These are phyloP conservation scores for Glycine soja DNA, from an alignment of 306 rosid species.

Conservation along the genomic window DNA sequence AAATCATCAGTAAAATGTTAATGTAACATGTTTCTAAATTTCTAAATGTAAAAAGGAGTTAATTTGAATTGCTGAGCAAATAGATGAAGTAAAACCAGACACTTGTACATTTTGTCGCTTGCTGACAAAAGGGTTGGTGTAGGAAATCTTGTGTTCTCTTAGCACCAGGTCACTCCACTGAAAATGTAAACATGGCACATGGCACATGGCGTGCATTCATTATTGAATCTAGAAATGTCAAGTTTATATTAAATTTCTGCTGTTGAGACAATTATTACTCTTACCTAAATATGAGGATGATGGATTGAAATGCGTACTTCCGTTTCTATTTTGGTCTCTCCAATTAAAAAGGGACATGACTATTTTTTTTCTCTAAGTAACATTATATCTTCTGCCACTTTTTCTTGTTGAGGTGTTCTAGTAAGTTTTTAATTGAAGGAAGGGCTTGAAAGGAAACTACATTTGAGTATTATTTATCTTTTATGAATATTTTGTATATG, in stretches of 20 bases:
- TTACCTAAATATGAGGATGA: conserved; percentile 15
- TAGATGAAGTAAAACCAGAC: not conserved
- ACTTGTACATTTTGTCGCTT: not conserved
- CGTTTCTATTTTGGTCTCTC: not conserved
- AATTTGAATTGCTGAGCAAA: not conserved
- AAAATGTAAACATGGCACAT: conserved; percentile 9
- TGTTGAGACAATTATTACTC: conserved; percentile 15
- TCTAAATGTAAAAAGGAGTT: conserved; percentile 10
- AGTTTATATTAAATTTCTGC: conserved; percentile 10
- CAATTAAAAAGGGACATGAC: not conserved
- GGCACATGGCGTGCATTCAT: not conserved
- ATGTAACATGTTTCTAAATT: not conserved
- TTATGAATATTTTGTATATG: not conserved
- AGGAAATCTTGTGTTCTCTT: conserved; percentile 8
- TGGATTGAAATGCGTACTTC: not conserved
- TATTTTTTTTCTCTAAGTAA: not conserved
- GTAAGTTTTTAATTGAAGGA: not conserved
- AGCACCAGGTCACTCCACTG: not conserved
- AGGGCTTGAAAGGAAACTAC: not conserved
- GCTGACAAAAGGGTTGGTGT: conserved; percentile 5
- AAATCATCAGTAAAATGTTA: conserved; percentile 8
- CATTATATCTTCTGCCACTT: not conserved
- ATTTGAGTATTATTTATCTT: no score
- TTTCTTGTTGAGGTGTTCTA: not conserved
- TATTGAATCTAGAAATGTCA: not conserved